A percentile compares a stretch with the other conserved stretches of the same genome.
These are phyloP conservation scores for Trichosporon sp. DNA, from an alignment of 1,284 basidiomycete species.

Conservation along the genomic window DNA sequence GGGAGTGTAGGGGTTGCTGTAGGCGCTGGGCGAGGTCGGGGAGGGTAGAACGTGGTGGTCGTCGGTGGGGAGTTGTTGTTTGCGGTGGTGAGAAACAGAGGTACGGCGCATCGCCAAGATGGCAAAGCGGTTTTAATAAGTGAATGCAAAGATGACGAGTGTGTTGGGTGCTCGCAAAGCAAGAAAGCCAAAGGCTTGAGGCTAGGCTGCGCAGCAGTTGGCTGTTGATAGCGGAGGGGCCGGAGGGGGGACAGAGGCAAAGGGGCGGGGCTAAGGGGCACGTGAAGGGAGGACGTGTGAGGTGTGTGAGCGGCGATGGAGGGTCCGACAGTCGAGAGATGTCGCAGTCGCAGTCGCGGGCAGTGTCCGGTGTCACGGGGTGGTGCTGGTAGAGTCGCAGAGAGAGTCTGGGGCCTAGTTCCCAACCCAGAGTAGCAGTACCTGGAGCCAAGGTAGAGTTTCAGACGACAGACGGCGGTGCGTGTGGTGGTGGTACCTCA, in stretches of 20 bases:
- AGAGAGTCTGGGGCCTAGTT: slow-evolving; percentile 13
- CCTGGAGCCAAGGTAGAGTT: slow-evolving; percentile 8
- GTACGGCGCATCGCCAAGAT: slow-evolving; percentile 16
- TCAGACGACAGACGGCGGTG: slow-evolving; percentile 16
- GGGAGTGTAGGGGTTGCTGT: slow-evolving; percentile 5
- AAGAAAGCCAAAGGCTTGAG: slow-evolving; percentile 18
- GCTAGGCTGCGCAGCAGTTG: slow-evolving; percentile 13
- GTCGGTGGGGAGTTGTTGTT: slow-evolving; percentile 6
- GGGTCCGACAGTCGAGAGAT: not conserved
- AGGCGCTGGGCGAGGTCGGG: not conserved
- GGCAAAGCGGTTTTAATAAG: slow-evolving; percentile 1
- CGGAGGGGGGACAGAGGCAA: not conserved
- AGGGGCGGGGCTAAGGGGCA: slow-evolving; percentile 1
- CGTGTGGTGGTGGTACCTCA: not conserved
- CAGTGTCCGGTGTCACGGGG: slow-evolving; percentile 16
- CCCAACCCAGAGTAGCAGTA: not conserved
- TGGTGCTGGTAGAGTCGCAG: not conserved
- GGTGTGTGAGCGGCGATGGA: not conserved
- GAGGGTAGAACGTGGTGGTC: slow-evolving; percentile 6
- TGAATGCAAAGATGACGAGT: slow-evolving; percentile 20
- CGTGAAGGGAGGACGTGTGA: slow-evolving; percentile 9
- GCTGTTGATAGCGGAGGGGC: slow-evolving; percentile 11
- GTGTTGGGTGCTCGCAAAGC: not conserved
- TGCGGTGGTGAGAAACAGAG: slow-evolving; percentile 19
- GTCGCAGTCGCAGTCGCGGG: slow-evolving; percentile 9